Base-by-base conservation (phyloP, 108 stramenopile genomes). In the Cyclotella distinguenda region DNA sequence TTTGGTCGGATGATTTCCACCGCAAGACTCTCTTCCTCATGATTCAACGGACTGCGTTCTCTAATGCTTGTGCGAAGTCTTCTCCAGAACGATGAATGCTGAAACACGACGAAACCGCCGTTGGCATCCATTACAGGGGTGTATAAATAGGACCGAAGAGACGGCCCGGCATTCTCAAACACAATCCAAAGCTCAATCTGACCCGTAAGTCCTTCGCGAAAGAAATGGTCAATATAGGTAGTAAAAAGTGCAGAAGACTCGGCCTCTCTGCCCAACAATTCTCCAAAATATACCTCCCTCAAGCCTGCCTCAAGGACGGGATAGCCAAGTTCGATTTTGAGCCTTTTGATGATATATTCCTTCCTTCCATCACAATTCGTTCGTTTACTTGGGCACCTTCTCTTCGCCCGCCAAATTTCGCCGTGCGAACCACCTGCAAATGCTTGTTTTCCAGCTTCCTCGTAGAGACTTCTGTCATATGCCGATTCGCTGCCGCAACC, bases 371-470 rank as follows among this genome's bases (percentile, higher is more conserved):
- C 85, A 57, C 89, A 88, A 36, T 26, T 19, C 47, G 19, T 7
- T 32, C 16, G 40, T 47, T 28, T 22, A 11, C 21, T 28, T 22
- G 60, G 65, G 49, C 90, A 88, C 13, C 83, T 38, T 31, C 90
- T 67, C 18, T 73, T 47, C 15, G 86, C 90, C 26, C 75, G 49
- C 90, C 90, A 91, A 19, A 91, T 84, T 73, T 91, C 87, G 0
- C 90, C 90, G 68, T 89, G 84, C 3, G 84, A 85, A 3, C 90
- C 90, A 27, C 90, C 90, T 32, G 90, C 90, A 69, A 91, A 91
- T 6, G 87, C 84, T 27, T 63, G 49, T 4, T 81, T 49, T 12
- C 70, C 80, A 22, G 66, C 76, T 26, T 74, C 64, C 54, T 84
- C 87, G 39, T 88, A 84, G 5, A 74, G 53, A 49, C 50, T 67